A percentile compares a stretch with the other conserved stretches of the same genome.
Evolutionary conservation across 495 filamentous ascomycete genomes (phyloP).

Genomic region (Penicillium coffeae): DNA sequence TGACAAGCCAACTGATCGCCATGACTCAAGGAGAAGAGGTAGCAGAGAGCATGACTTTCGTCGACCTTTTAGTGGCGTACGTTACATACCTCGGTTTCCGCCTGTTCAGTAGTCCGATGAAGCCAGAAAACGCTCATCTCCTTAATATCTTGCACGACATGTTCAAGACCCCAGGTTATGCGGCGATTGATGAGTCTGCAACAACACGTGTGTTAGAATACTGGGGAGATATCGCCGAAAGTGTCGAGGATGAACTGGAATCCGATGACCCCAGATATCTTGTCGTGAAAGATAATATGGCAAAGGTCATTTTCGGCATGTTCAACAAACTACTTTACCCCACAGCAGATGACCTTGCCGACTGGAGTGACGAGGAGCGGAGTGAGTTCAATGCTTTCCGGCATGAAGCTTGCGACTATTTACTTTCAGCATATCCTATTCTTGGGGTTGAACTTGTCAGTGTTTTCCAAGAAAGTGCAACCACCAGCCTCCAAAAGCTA

Average conservation of each 20-base stretch:
- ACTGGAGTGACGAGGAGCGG: conserved; percentile 70
- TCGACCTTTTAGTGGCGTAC: conserved; percentile 67
- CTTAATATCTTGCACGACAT: conserved; percentile 56
- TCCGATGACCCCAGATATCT: conserved; percentile 20
- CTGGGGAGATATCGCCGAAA: conserved; percentile 60
- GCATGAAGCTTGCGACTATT: conserved; percentile 74
- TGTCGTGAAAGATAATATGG: conserved; percentile 33
- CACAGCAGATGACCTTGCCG: conserved; percentile 22
- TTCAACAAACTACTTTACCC: conserved; percentile 41
- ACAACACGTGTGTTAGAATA: conserved; percentile 77
- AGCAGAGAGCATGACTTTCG: conserved; percentile 63
- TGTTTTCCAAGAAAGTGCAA: conserved; percentile 62
- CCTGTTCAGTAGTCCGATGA: conserved; percentile 27
- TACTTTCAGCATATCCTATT: conserved; percentile 70
- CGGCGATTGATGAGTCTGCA: conserved; percentile 72
- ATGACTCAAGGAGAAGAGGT: conserved; percentile 59
- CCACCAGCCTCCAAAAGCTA: conserved; percentile 51
- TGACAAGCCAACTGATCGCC: conserved; percentile 33
- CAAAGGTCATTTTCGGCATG: conserved; percentile 33
- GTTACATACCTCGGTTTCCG: conserved; percentile 32
- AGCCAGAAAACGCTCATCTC: conserved; percentile 31
- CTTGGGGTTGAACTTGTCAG: conserved; percentile 65
- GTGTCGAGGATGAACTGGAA: conserved; percentile 30
- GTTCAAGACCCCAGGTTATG: conserved; percentile 65
- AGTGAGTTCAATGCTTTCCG: conserved; percentile 73